Evolutionary conservation across 352 stramenopile species (phyloP).

Genomic region (Globisporangium nodosum): DNA sequence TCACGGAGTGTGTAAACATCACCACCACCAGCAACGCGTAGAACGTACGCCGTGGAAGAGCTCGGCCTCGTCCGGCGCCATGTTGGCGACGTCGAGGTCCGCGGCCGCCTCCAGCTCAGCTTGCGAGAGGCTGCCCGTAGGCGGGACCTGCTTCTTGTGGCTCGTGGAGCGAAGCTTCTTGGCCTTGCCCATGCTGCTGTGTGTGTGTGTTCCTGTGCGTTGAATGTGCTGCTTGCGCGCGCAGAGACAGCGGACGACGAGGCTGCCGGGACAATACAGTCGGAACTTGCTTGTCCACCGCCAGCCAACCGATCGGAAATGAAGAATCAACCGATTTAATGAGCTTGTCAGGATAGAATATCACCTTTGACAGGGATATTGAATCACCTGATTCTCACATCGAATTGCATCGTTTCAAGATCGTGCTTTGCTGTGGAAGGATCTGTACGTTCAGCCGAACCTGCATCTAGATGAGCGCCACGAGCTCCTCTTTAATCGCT

Average conservation of each 20-base stretch:
- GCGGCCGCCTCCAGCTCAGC: slow-evolving; percentile 47
- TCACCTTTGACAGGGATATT: too few relatives aligned
- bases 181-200: slow-evolving; percentile 70
- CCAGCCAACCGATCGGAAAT: too few relatives aligned
- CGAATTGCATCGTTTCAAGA: too few relatives aligned
- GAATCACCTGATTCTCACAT: too few relatives aligned
- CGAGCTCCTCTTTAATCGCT: slow-evolving; percentile 34
- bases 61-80: slow-evolving; percentile 55
- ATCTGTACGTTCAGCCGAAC: too few relatives aligned
- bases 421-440: too few relatives aligned
- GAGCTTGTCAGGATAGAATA: too few relatives aligned
- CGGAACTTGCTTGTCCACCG: too few relatives aligned
- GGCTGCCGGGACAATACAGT: too few relatives aligned
- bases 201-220: neutral
- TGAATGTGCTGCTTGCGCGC: neutral
- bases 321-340: too few relatives aligned
- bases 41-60: slow-evolving; percentile 54
- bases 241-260: neutral
- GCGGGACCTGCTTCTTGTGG: slow-evolving; percentile 76
- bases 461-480: slow-evolving; percentile 33
- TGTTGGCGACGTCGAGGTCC: slow-evolving; percentile 33
- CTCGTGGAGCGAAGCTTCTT: slow-evolving; percentile 83
- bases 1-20: neutral
- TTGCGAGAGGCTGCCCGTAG: slow-evolving; percentile 46
- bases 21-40: neutral